Percentiles rank a stretch among this genome's conserved stretches.
These are phyloP conservation scores for Fusarium sp. DNA, from an alignment of 2,329 filamentous ascomycete species.

Conservation along the genomic window DNA sequence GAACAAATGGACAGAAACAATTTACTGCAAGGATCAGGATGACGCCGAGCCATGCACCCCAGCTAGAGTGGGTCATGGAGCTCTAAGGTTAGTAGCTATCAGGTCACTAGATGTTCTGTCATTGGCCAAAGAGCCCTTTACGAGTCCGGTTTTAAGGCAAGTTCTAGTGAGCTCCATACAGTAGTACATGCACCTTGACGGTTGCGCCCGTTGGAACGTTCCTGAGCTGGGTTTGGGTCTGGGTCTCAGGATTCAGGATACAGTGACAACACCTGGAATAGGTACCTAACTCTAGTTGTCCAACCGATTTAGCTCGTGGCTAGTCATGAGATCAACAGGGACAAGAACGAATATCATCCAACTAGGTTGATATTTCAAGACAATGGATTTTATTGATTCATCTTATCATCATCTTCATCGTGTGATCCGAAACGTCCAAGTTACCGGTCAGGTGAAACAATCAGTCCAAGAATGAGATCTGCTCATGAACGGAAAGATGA, in stretches of 20 bases:
- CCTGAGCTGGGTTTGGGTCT: neutral
- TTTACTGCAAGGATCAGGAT: constrained; percentile 20
- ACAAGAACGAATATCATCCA: neutral
- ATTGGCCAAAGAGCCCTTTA: neutral
- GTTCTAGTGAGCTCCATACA: neutral
- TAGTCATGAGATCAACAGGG: constrained; percentile 21
- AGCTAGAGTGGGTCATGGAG: constrained; percentile 21
- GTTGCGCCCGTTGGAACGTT: constrained; percentile 14
- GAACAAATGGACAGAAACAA: constrained; percentile 6
- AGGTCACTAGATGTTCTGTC: too few relatives aligned
- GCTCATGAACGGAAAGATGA: constrained; percentile 43
- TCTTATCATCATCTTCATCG: neutral
- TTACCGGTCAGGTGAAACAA: constrained; percentile 58
- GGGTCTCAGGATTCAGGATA: neutral
- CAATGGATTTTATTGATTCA: neutral
- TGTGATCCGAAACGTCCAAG: constrained; percentile 18
- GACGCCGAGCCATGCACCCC: constrained; percentile 27
- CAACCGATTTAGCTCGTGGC: constrained; percentile 12
- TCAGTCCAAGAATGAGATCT: constrained; percentile 56
- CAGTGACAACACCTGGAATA: neutral
- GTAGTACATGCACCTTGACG: neutral
- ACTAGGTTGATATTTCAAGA: neutral
- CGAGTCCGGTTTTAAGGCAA: neutral
- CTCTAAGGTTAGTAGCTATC: neutral
- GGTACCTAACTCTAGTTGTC: neutral